phyloP scores from a whole-genome alignment of 164 flowering plant species.

The Buxus sempervirens region DNA sequence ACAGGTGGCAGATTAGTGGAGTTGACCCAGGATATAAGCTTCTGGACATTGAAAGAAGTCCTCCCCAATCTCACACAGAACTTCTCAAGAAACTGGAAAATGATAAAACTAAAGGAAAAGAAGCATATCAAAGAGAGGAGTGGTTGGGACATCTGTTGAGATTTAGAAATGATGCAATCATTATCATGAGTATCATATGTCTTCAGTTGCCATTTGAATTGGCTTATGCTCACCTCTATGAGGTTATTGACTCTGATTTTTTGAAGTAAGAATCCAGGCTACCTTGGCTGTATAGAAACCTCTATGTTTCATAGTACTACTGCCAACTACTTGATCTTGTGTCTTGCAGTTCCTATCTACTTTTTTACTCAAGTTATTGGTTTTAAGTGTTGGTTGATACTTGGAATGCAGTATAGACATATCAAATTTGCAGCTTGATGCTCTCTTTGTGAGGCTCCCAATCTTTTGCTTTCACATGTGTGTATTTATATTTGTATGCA shows the following conservation, averaged over 20 bases:
- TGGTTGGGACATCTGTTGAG: slow-evolving; percentile 73
- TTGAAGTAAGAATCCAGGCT: slow-evolving; percentile 46
- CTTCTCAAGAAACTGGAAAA: slow-evolving; percentile 31
- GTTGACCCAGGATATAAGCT: slow-evolving; percentile 38
- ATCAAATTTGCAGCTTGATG: too few species aligned
- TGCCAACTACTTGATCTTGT: neutral
- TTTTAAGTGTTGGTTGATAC: too few species aligned
- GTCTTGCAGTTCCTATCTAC: too few species aligned
- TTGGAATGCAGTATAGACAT: too few species aligned
- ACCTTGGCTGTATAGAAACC: neutral
- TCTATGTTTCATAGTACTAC: neutral
- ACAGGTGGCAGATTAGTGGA: slow-evolving; percentile 69
- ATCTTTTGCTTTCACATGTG: too few species aligned
- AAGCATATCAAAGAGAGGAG: slow-evolving; percentile 67
- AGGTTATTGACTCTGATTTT: slow-evolving; percentile 47
- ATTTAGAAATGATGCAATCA: slow-evolving; percentile 79
- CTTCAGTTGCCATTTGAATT: slow-evolving; percentile 96
- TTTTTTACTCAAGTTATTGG: too few species aligned
- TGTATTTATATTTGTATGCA: too few species aligned
- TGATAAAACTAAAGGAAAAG: slow-evolving; percentile 50
- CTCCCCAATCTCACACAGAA: slow-evolving; percentile 40
- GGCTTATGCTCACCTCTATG: slow-evolving; percentile 93
- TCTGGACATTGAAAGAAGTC: slow-evolving; percentile 37
- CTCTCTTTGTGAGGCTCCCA: too few species aligned
- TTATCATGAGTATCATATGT: slow-evolving; percentile 77